A percentile compares a stretch with the other conserved stretches of the same genome.
phyloP scores from a whole-genome alignment of 164 flowering plant species.

The Tetrastigma voinierianum region DNA sequence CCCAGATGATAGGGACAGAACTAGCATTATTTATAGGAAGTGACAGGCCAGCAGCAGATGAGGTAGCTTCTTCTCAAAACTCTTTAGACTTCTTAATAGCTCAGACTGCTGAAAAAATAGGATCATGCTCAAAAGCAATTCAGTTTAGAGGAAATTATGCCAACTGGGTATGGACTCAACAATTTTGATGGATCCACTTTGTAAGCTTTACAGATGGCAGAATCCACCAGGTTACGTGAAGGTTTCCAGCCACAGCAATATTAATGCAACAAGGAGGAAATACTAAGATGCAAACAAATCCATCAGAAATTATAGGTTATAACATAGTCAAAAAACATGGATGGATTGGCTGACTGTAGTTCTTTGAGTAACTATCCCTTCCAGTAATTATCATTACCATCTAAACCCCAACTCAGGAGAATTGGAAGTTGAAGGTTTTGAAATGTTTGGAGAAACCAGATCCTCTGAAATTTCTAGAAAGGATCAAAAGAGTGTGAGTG shows the following conservation, averaged over 20 bases:
- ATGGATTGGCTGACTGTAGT: slow-evolving; percentile 6
- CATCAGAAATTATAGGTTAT: neutral
- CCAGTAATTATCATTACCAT: slow-evolving; percentile 10
- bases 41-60: slow-evolving; percentile 17
- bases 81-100: slow-evolving; percentile 29
- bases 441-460: slow-evolving; percentile 25
- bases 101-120: slow-evolving; percentile 31
- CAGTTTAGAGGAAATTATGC: slow-evolving; percentile 24
- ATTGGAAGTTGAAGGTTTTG: slow-evolving; percentile 18
- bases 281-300: neutral
- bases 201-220: slow-evolving; percentile 29
- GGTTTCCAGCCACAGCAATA: slow-evolving; percentile 11
- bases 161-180: slow-evolving; percentile 6
- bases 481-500: slow-evolving; percentile 10
- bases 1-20: slow-evolving; percentile 1
- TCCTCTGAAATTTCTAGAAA: slow-evolving; percentile 10
- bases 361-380: slow-evolving; percentile 3
- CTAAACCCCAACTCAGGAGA: slow-evolving; percentile 12
- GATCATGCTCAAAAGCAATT: slow-evolving; percentile 27
- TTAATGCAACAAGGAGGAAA: neutral
- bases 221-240: slow-evolving; percentile 13
- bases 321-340: slow-evolving; percentile 3
- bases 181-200: slow-evolving; percentile 15
- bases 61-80: slow-evolving; percentile 33
- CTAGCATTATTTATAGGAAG: slow-evolving; percentile 5